A percentile compares a stretch with the other conserved stretches of the same genome.
These are phyloP conservation scores for Senna tora DNA, from an alignment of 306 rosid genomes.

Conservation along the genomic window DNA sequence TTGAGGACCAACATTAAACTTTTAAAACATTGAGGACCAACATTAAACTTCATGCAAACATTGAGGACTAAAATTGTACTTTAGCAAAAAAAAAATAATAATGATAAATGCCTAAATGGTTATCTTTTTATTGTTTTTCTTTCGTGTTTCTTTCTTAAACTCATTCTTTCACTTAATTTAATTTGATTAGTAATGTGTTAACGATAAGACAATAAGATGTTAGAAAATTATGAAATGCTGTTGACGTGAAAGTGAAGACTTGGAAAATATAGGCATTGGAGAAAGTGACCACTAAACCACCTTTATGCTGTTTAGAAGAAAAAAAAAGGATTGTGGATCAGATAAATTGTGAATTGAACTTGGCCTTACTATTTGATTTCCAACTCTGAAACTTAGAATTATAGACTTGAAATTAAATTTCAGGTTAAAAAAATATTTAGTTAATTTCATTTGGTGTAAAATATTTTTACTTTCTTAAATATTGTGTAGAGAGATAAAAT, in stretches of 20 bases:
- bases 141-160: slow-evolving; percentile 5
- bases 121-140: not conserved
- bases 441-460: too few relatives aligned
- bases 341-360: not conserved
- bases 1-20: too few relatives aligned
- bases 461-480: too few relatives aligned
- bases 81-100: not conserved
- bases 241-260: not conserved
- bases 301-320: too few relatives aligned
- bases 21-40: too few relatives aligned
- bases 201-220: not conserved
- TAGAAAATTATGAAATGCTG: not conserved
- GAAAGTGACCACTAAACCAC: not conserved
- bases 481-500: too few relatives aligned
- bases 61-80: too few relatives aligned
- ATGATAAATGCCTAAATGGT: not conserved
- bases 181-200: not conserved
- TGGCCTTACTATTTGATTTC: not conserved
- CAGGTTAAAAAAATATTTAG: too few relatives aligned
- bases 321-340: too few relatives aligned
- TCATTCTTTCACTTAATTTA: not conserved
- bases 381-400: not conserved
- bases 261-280: not conserved
- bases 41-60: too few relatives aligned
- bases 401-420: too few relatives aligned